Percentiles rank a stretch among this genome's conserved stretches.
phyloP scores from a whole-genome alignment of 176 grass and related monocot species.

The Aegilops tauschii region DNA sequence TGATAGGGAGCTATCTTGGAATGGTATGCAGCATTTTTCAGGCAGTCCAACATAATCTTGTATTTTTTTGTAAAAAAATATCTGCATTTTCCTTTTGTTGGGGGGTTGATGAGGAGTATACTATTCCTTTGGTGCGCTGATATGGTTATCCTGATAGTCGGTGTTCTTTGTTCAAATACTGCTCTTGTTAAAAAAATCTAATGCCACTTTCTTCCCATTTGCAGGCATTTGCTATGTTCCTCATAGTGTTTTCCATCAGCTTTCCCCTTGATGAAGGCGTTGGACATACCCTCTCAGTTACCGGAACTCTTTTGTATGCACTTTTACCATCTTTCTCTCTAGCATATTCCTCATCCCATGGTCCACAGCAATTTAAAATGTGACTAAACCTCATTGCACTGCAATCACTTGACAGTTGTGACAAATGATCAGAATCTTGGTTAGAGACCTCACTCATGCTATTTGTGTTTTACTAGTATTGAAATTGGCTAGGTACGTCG shows the following conservation, averaged over 20 bases:
- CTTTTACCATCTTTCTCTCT: slow-evolving; percentile 25
- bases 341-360: slow-evolving; percentile 16
- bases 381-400: slow-evolving; percentile 2
- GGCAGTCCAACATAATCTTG: neutral
- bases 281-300: slow-evolving; percentile 68
- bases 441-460: neutral
- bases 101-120: neutral
- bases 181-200: slow-evolving; percentile 13
- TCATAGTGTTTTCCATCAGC: slow-evolving; percentile 79
- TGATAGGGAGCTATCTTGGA: slow-evolving; percentile 94
- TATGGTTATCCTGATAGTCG: slow-evolving; percentile 10
- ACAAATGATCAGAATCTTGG: slow-evolving; percentile 29
- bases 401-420: neutral
- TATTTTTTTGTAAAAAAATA: neutral
- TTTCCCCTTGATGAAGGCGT: slow-evolving; percentile 66
- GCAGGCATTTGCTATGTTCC: slow-evolving; percentile 92
- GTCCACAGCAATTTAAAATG: neutral
- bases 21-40: slow-evolving; percentile 56
- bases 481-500: neutral
- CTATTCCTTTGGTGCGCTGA: neutral
- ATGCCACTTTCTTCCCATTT: slow-evolving; percentile 24
- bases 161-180: neutral
- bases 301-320: slow-evolving; percentile 86
- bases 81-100: neutral
- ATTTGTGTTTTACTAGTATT: neutral